These are phyloP conservation scores for Camellia oleifera DNA, from an alignment of 179 eudicot genomes.

Conservation along the genomic window DNA sequence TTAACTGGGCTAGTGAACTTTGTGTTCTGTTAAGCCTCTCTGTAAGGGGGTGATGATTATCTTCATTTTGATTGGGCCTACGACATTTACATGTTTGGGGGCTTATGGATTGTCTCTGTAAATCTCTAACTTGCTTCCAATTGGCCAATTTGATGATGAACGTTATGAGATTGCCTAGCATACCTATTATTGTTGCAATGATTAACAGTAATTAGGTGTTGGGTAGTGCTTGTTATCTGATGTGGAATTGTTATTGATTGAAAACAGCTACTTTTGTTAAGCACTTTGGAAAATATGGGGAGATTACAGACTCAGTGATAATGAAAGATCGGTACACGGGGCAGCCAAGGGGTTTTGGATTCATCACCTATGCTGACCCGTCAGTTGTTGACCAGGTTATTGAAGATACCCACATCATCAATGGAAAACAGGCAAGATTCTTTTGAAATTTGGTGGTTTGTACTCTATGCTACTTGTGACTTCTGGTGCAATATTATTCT, in stretches of 20 bases:
- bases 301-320: constrained; percentile 59
- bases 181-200: not conserved
- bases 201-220: not conserved
- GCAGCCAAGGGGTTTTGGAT: constrained; percentile 56
- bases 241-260: not conserved
- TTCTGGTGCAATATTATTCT: not conserved
- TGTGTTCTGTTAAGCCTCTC: not conserved
- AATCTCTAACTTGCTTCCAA: not conserved
- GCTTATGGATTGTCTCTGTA: not conserved
- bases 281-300: constrained; percentile 63
- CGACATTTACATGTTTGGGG: not conserved
- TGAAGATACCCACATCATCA: constrained; percentile 47
- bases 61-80: not conserved
- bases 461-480: not conserved
- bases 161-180: not conserved
- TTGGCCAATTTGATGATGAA: not conserved
- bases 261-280: constrained; percentile 35
- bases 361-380: constrained; percentile 56
- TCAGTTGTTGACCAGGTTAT: constrained; percentile 53
- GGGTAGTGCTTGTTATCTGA: not conserved
- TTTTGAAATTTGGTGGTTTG: not conserved
- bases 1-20: not conserved
- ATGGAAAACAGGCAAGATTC: constrained; percentile 48
- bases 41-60: not conserved
- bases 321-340: constrained; percentile 55